Evolutionary conservation across 164 flowering plant species (phyloP).

Genomic region (Magnolia kwangsiensis): DNA sequence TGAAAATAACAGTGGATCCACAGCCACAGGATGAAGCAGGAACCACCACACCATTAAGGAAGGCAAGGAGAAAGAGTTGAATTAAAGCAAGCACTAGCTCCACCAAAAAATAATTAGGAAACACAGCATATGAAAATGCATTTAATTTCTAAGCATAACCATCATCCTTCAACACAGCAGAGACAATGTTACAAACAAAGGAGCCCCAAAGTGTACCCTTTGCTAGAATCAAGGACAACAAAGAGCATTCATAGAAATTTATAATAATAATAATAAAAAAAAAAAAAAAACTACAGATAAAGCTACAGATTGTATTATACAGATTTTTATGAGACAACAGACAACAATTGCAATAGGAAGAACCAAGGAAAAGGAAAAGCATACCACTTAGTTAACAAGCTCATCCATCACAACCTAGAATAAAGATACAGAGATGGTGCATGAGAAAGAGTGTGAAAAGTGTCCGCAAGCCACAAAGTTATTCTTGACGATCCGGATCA

Average conservation of each 20-base stretch:
- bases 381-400: slow-evolving; percentile 16
- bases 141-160: slow-evolving; percentile 4
- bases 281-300: slow-evolving; percentile 8
- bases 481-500: slow-evolving; percentile 27
- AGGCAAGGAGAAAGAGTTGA: background rate
- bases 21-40: background rate
- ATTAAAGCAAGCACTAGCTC: background rate
- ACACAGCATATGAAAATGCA: slow-evolving; percentile 2
- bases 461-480: slow-evolving; percentile 3
- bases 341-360: slow-evolving; percentile 8
- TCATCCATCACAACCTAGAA: background rate
- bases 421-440: background rate
- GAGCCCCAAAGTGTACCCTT: slow-evolving; percentile 6
- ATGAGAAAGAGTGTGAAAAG: background rate
- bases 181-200: slow-evolving; percentile 5
- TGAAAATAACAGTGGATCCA: background rate
- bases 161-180: slow-evolving; percentile 8
- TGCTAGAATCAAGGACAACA: slow-evolving; percentile 6
- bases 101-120: background rate
- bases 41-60: background rate
- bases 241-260: slow-evolving; percentile 2
- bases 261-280: background rate
- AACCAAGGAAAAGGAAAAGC: slow-evolving; percentile 13
- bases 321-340: slow-evolving; percentile 10
- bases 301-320: slow-evolving; percentile 15